Conservation (phyloP, 345 rosid genomes). For the Populus simonii region DNA sequence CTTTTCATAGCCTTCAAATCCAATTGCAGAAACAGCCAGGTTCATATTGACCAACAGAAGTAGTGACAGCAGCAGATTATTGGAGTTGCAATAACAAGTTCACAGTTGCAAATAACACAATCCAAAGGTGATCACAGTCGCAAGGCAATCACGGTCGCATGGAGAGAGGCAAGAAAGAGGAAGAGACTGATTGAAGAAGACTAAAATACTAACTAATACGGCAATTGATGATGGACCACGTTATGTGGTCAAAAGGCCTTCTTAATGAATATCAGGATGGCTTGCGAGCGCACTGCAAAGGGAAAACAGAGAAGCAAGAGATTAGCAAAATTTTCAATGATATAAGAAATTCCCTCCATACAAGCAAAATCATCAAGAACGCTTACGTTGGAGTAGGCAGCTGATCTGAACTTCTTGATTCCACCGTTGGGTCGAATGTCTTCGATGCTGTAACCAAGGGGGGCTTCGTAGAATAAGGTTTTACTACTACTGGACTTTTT, state of each 20-base stretch:
- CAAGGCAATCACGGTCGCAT: neutral
- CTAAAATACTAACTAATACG: slow-evolving; percentile 3
- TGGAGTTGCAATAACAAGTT: neutral
- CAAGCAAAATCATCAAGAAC: neutral
- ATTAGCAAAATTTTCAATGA: neutral
- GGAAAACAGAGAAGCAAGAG: neutral
- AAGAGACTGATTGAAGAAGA: neutral
- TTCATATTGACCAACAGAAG: neutral
- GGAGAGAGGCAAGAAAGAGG: slow-evolving; percentile 19
- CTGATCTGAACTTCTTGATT: slow-evolving; percentile 86
- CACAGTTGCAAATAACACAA: neutral
- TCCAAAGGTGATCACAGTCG: slow-evolving; percentile 2
- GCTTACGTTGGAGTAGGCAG: slow-evolving; percentile 90
- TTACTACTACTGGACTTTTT: slow-evolving; percentile 58
- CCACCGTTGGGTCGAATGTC: slow-evolving; percentile 89
- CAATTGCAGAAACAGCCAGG: slow-evolving; percentile 27
- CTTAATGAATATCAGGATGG: slow-evolving; percentile 30
- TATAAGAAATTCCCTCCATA: neutral
- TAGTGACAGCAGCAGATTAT: neutral
- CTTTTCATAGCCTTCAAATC: slow-evolving; percentile 33
- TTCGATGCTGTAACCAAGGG: slow-evolving; percentile 89
- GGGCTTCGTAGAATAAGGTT: slow-evolving; percentile 73
- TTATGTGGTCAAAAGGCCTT: slow-evolving; percentile 8
- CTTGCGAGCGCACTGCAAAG: slow-evolving; percentile 37
- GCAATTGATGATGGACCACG: slow-evolving; percentile 3